These are phyloP conservation scores for Pyrenochaeta sp. DNA, from an alignment of 2,329 filamentous ascomycete genomes.

Conservation along the genomic window DNA sequence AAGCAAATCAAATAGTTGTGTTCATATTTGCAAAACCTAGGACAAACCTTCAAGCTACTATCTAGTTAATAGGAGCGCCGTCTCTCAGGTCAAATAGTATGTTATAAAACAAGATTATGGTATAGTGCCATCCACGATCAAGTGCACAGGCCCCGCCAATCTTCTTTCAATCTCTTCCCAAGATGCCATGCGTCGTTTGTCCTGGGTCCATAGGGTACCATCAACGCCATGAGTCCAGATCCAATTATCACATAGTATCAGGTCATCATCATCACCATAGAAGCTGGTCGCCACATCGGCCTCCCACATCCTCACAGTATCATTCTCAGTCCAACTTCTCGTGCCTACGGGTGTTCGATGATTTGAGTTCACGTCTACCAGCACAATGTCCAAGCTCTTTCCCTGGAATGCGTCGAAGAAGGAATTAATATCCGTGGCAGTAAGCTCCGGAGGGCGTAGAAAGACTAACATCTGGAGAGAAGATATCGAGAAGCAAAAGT, in stretches of 20 bases:
- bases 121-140: not conserved
- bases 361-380: constrained; percentile 36
- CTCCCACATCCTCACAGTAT: constrained; percentile 37
- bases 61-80: too few species aligned
- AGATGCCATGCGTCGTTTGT: constrained; percentile 31
- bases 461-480: constrained; percentile 28
- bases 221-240: constrained; percentile 34
- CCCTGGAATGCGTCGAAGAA: constrained; percentile 31
- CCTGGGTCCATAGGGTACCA: constrained; percentile 30
- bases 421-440: constrained; percentile 22
- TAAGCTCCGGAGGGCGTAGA: constrained; percentile 21
- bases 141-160: constrained; percentile 19
- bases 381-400: constrained; percentile 27
- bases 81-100: too few species aligned
- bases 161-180: constrained; percentile 26
- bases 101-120: too few species aligned
- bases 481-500: constrained; percentile 28
- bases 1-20: not conserved
- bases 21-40: too few species aligned
- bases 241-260: constrained; percentile 33
- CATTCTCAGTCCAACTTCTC: constrained; percentile 28
- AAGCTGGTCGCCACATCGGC: constrained; percentile 38
- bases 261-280: constrained; percentile 38
- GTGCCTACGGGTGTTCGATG: constrained; percentile 30
- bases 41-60: too few species aligned